These are phyloP conservation scores for Globisporangium splendens DNA, from an alignment of 352 stramenopile genomes.

Conservation along the genomic window DNA sequence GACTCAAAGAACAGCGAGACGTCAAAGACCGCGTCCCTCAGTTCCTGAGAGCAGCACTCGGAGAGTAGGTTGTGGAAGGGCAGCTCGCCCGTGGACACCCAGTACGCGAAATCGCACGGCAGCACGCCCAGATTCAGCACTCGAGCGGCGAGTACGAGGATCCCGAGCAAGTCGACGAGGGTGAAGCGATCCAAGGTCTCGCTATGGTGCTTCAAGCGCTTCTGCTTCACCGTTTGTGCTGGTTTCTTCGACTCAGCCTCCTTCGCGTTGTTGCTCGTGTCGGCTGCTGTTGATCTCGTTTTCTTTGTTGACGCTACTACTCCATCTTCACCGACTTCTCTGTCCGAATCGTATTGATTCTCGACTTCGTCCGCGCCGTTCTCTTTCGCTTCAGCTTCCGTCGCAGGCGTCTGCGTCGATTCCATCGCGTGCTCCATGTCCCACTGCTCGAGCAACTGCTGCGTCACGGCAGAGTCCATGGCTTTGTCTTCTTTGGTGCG, in stretches of 20 bases:
- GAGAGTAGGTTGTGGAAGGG: conserved; percentile 65
- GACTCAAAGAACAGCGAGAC: conserved; percentile 63
- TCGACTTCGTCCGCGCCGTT: conserved; percentile 2
- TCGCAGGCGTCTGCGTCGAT: conserved; percentile 1
- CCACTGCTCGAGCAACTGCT: conserved; percentile 71
- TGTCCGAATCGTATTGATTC: too few relatives aligned
- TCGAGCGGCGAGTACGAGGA: conserved; percentile 59
- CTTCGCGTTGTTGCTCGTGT: not conserved
- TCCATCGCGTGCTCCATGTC: conserved; percentile 41
- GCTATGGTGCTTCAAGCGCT: conserved; percentile 5
- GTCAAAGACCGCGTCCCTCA: conserved; percentile 43
- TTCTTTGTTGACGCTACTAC: not conserved
- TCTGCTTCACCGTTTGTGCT: not conserved
- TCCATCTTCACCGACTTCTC: not conserved
- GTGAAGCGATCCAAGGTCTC: conserved; percentile 39
- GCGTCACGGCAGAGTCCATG: conserved; percentile 50
- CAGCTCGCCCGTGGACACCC: conserved; percentile 54
- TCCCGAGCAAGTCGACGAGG: conserved; percentile 50
- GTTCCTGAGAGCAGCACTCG: conserved; percentile 31
- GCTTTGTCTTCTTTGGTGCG: conserved; percentile 25
- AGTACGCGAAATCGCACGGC: conserved; percentile 59
- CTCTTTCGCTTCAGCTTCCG: conserved; percentile 10
- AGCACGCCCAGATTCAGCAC: conserved; percentile 62
- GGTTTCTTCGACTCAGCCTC: not conserved
- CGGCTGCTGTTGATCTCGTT: conserved; percentile 1